Evolutionary conservation across 345 rosid species (phyloP), one percentile per base, ranked within the genome.

Genomic region (Eucalyptus shirleyi): DNA sequence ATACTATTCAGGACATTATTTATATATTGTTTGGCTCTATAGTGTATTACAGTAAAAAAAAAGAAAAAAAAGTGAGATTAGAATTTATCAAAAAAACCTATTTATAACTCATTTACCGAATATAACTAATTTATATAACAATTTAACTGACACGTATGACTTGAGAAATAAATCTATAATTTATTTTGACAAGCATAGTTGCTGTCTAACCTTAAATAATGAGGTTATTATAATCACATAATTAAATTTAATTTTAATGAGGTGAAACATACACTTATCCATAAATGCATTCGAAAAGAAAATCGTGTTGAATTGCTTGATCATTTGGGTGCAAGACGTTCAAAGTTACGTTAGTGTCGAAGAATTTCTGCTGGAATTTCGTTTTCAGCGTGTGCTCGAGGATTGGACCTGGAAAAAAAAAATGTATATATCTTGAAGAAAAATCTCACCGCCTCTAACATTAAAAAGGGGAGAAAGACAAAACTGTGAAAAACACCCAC

Each of bases 1-100:
- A 3, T 51, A 51, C 9, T 1, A 0, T 51, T 14, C 51, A 50
- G 0, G 51, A 50, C 17, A 15, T 2, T 50, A 0, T 50, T 51
- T 51, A 7, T 51, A 53, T 53, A 53, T 4, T 0, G 0, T 53
- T 53, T 3, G 5, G 5, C 1, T 3, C 2, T 19, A 4, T 53
- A 19, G 10, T 19, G 1, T 19, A 53, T 9, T 53, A 19, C 2
- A 53, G 1, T 7, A 53, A 3, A 53, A 53, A 0, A 2, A 0
- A 53, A 6, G 4, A 42, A 1, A 9, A 45, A 53, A 53, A 53
- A 8, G 1, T 19, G 10, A 0, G 5, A 53, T 3, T 0, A 2
- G 24, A 53, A 0, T 19, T 53, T 53, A 19, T 53, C 0, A 2
- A 53, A 19, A 19, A 53, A 24, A 56, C 0, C 0, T 3, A 10